Conservation (phyloP, 495 filamentous ascomycete genomes). For the Xylaria acuta region DNA sequence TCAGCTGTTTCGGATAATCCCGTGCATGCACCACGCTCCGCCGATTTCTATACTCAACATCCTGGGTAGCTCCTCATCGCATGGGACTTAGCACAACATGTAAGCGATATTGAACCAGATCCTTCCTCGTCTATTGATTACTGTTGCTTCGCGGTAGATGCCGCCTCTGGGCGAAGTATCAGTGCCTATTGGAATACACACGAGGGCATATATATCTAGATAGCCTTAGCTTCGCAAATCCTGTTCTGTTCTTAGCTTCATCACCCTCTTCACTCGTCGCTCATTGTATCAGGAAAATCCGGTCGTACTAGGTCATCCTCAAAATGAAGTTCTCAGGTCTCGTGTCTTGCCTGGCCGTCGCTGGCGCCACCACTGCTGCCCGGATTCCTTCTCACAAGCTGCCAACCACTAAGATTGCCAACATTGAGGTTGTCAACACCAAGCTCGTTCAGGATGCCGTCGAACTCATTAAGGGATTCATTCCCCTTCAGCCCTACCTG, state of each 20-base stretch:
- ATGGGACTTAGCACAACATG: not conserved
- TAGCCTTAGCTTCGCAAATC: not conserved
- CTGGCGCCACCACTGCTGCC: not conserved
- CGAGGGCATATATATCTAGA: constrained; percentile 2
- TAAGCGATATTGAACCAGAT: not conserved
- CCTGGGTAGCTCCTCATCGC: not conserved
- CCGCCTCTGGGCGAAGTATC: not conserved
- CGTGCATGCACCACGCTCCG: not conserved
- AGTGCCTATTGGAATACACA: not conserved
- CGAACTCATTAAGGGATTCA: constrained; percentile 42
- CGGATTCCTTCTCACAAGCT: not conserved
- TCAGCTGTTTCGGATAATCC: not conserved
- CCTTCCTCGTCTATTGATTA: constrained; percentile 5
- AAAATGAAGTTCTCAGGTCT: constrained; percentile 24
- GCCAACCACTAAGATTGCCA: constrained; percentile 29
- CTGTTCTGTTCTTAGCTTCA: not conserved
- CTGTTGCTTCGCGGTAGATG: not conserved
- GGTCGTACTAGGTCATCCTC: not conserved
- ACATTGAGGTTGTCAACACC: constrained; percentile 35
- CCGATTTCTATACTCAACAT: not conserved
- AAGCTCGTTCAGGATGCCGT: constrained; percentile 39
- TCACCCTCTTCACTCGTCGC: not conserved
- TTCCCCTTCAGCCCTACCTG: constrained; percentile 31
- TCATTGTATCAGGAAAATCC: not conserved
- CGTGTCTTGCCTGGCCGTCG: constrained; percentile 14